Percentiles rank a stretch among this genome's conserved stretches.
Evolutionary conservation across 306 rosid species (phyloP).

Genomic region (Leucaena leucocephala): DNA sequence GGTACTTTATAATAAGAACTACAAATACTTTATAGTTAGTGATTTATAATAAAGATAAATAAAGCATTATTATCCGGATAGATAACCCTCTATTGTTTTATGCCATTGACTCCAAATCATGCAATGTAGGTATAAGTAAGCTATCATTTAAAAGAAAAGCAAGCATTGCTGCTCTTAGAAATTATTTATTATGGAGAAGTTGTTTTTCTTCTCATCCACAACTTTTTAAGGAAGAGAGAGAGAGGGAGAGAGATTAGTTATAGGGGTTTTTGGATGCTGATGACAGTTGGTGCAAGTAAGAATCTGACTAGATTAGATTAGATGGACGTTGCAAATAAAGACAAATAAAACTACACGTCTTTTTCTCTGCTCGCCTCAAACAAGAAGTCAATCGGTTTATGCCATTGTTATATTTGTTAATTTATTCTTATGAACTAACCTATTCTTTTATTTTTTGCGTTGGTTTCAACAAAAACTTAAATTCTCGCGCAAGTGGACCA

Average conservation of each 20-base stretch:
- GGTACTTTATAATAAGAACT: too few species aligned
- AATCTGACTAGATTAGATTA: neutral
- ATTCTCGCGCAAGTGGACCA: too few species aligned
- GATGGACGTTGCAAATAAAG: neutral
- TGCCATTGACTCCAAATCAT: slow-evolving; percentile 29
- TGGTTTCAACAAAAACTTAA: too few species aligned
- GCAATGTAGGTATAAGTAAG: slow-evolving; percentile 10
- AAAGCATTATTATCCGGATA: neutral
- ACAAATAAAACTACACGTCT: neutral
- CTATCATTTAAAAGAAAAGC: neutral
- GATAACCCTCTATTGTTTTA: neutral
- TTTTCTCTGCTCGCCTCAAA: neutral
- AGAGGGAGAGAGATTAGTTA: neutral
- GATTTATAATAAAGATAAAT: too few species aligned
- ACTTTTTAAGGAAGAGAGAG: neutral
- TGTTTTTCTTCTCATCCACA: neutral
- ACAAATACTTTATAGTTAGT: too few species aligned
- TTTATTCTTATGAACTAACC: neutral
- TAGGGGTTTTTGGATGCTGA: neutral
- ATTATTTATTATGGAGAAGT: neutral
- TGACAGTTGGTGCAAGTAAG: neutral
- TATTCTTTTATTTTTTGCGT: too few species aligned
- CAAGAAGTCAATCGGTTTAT: neutral
- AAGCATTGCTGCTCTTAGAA: neutral
- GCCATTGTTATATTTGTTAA: neutral